phyloP scores from a whole-genome alignment of 2,329 filamentous ascomycete genomes.

The Chrysoporthe austroafricana region DNA sequence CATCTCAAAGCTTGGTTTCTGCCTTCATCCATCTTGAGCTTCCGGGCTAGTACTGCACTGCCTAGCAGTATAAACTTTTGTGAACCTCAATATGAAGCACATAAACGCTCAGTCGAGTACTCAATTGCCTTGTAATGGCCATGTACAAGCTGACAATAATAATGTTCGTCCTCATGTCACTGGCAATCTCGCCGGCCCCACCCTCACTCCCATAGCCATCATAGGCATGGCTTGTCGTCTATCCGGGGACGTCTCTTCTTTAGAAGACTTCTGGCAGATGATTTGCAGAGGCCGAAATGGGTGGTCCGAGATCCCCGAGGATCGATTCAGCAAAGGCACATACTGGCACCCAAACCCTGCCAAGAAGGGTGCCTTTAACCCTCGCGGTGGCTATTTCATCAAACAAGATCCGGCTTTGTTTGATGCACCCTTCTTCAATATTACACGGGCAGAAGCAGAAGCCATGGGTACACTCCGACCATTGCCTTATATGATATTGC shows the following conservation, averaged over 20 bases:
- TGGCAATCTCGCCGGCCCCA: slow-evolving; percentile 34
- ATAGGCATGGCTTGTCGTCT: slow-evolving; percentile 23
- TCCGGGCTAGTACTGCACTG: background rate
- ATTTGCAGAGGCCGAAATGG: slow-evolving; percentile 36
- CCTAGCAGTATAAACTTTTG: background rate
- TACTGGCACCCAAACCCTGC: slow-evolving; percentile 41
- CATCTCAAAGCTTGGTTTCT: background rate
- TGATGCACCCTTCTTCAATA: slow-evolving; percentile 43
- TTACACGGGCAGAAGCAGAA: slow-evolving; percentile 41
- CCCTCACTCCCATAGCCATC: slow-evolving; percentile 16
- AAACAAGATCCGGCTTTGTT: slow-evolving; percentile 36
- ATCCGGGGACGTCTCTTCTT: slow-evolving; percentile 33
- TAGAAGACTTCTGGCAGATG: slow-evolving; percentile 39
- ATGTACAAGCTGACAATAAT: background rate
- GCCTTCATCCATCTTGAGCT: background rate
- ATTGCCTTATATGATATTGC: background rate
- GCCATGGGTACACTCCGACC: slow-evolving; percentile 37
- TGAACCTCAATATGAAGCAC: background rate
- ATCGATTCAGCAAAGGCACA: slow-evolving; percentile 39
- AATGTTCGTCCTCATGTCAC: slow-evolving; percentile 23
- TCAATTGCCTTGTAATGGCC: background rate
- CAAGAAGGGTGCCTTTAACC: slow-evolving; percentile 40
- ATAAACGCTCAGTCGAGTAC: background rate
- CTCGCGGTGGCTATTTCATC: slow-evolving; percentile 40
- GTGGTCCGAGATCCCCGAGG: slow-evolving; percentile 37